Evolutionary conservation across 2,329 filamentous ascomycete species (phyloP), one percentile per base, ranked within the genome.

Genomic region (Neofusicoccum ribis): DNA sequence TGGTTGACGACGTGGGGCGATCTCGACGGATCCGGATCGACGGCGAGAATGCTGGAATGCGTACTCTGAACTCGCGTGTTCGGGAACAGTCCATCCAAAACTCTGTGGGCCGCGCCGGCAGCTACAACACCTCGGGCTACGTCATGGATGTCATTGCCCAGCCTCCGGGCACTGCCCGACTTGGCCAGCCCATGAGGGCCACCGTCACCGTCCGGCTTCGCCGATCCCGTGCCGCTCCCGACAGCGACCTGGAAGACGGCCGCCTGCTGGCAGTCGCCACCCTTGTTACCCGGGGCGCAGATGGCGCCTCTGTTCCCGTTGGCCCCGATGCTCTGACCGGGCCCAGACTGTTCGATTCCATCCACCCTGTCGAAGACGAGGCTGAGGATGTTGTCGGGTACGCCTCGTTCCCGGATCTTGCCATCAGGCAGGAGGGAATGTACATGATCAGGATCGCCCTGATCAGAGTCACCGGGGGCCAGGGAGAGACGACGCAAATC

Each of bases 141-240:
- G 72, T 69, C 60, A 78, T 78, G 76, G 76, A 78, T 62, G 73
- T 78, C 39, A 67, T 77, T 15, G 72, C 77, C 14, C 76, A 78
- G 63, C 76, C 76, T 6, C 76, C 76, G 2, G 67, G 72, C 36
- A 75, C 68, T 46, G 75, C 74, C 59, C 72, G 71, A 49, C 72
- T 72, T 27, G 76, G 74, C 47, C 69, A 75, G 58, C 66, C 71
- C 36, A 68, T 77, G 62, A 68, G 72, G 39, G 71, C 74, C 41
- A 70, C 73, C 37, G 70, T 65, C 41, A 44, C 54, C 41, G 37
- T 65, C 15, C 54, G 56, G 4, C 54, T 65, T 20, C 61, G 61
- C 3, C 39, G 63, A 36, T 51, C 46, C 39, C 47, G 39, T 37
- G 44, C 44, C n/a, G 36, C 54, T n/a, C 56, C 49, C 15, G 54